Evolutionary conservation across 192 early-diverging fungal species (phyloP), one percentile per base, ranked within the genome.

Genomic region (Coemansia sp.): DNA sequence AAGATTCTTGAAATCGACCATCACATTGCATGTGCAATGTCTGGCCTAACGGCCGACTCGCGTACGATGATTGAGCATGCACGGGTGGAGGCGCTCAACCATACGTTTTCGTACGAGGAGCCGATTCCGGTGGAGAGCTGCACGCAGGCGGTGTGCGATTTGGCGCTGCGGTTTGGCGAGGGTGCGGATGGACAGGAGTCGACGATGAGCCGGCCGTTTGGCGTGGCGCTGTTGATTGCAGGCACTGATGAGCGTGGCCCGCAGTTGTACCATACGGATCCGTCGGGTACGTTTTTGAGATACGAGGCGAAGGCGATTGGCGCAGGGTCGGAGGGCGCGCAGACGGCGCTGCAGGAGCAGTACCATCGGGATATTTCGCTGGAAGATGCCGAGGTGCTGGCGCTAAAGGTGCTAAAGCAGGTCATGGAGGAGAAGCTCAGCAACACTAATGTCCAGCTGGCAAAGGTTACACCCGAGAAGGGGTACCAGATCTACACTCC

Each of bases 391-490:
- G 89, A 94, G 74, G 82, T 85, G 6, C 72, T 98, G 59, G 89
- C 96, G 21, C 87, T 99, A 39, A 97, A 95, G 85, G 93, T 98
- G 16, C 82, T 99, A 38, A 99, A 99, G 86, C 90, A 94, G 70
- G 97, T 99, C 19, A 99, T 99, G 96, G 97, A 99, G 77, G 97
- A 99, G 83, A 99, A 99, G 82, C 85, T 99, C 38, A 96, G 88
- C 77, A 89, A 90, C 61, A 89, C 88, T 10, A 99, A 99, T 77
- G 94, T 99, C 9, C 91, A 99, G 83, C 72, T 99, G 27, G 94
- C 94, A 3, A 86, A 91, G 39, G 91, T 98, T 7, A 96, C 94
- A 6, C 23, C 52, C 61, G 69, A 89, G 49, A 66, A 79, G 0
- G 91, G 93, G 22, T 99, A 91, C 83, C 85, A 80, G 50, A 89